Conservation (phyloP, 129 eudicot genomes). For the Pittosporum tobira region DNA sequence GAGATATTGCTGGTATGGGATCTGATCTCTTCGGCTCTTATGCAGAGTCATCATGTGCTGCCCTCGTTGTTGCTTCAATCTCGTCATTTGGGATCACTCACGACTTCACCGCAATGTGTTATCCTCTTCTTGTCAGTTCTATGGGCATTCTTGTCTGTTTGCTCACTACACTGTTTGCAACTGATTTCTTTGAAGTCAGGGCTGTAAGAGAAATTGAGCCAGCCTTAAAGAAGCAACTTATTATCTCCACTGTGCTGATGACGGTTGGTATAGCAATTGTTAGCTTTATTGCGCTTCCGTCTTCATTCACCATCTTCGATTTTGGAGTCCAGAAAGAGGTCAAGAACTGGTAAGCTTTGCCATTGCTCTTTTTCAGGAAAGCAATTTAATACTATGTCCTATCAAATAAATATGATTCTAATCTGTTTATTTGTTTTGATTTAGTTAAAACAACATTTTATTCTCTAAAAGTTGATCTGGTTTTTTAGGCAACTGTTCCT, state of each 20-base stretch:
- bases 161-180: conserved; percentile 28
- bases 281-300: conserved; percentile 27
- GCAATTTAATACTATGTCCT: no score
- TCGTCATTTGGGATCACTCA: conserved; percentile 40
- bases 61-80: conserved; percentile 43
- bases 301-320: conserved; percentile 30
- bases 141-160: conserved; percentile 36
- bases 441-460: no score
- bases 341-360: conserved; percentile 24
- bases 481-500: conserved; percentile 26
- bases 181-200: conserved; percentile 30
- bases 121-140: conserved; percentile 37
- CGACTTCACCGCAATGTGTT: conserved; percentile 38
- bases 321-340: conserved; percentile 30
- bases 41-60: conserved; percentile 34
- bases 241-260: conserved; percentile 26
- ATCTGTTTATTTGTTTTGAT: no score
- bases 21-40: conserved; percentile 43
- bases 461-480: not conserved
- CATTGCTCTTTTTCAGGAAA: not conserved
- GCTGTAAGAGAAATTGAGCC: conserved; percentile 32
- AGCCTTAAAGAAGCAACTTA: conserved; percentile 30
- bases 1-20: conserved; percentile 51
- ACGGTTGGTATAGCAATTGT: conserved; percentile 24
- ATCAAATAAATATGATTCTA: not conserved